Conservation (phyloP, 2,329 filamentous ascomycete genomes). For the Xylogone sp. region DNA sequence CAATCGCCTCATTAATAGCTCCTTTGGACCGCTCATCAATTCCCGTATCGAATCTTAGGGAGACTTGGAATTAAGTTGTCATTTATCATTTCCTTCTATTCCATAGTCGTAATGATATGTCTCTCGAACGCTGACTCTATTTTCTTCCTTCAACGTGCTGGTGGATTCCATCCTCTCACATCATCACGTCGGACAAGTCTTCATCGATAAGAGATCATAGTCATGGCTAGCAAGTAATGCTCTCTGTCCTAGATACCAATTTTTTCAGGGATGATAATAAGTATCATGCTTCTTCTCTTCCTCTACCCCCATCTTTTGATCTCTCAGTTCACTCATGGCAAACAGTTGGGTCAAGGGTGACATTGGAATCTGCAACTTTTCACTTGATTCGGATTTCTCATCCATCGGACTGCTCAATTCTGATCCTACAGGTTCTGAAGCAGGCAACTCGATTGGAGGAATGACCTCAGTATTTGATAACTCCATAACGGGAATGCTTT, state of each 20-base stretch:
- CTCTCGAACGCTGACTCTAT: too few relatives aligned
- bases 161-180: too few relatives aligned
- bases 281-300: constrained; percentile 18
- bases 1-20: too few relatives aligned
- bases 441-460: constrained; percentile 18
- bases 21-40: too few relatives aligned
- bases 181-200: too few relatives aligned
- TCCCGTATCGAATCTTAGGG: too few relatives aligned
- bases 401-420: constrained; percentile 17
- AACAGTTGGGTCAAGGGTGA: constrained; percentile 18
- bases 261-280: constrained; percentile 22
- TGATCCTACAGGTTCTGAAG: constrained; percentile 18
- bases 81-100: too few relatives aligned
- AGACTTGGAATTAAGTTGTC: too few relatives aligned
- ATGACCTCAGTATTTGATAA: constrained; percentile 15
- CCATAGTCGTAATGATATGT: too few relatives aligned
- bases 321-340: constrained; percentile 17
- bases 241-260: not conserved
- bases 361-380: constrained; percentile 17
- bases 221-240: too few relatives aligned
- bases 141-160: too few relatives aligned
- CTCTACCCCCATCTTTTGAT: constrained; percentile 13
- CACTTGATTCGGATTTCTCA: constrained; percentile 3
- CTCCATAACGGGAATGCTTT: constrained; percentile 14
- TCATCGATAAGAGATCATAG: too few relatives aligned